Evolutionary conservation across 1,284 basidiomycete genomes (phyloP).

Genomic region (Trichosporon sp.): DNA sequence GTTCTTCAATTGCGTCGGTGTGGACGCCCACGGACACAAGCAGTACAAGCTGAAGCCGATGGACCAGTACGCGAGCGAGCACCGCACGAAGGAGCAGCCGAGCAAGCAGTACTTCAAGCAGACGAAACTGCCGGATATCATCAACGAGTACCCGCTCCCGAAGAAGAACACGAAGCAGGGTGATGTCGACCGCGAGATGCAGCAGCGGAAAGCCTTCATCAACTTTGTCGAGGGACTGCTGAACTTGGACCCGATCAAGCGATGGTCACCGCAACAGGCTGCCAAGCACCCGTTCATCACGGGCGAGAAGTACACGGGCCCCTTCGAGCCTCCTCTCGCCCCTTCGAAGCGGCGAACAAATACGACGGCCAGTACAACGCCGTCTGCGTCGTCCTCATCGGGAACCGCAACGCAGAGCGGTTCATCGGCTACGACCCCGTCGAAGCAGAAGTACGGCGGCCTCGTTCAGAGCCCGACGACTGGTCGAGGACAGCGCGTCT

Average conservation of each 20-base stretch:
- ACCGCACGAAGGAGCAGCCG: slow-evolving; percentile 91
- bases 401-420: slow-evolving; percentile 26
- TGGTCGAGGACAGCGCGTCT: slow-evolving; percentile 74
- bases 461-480: slow-evolving; percentile 69
- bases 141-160: slow-evolving; percentile 91
- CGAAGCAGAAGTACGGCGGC: slow-evolving; percentile 83
- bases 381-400: slow-evolving; percentile 16
- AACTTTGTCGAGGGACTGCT: slow-evolving; percentile 96
- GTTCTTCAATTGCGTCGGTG: slow-evolving; percentile 79
- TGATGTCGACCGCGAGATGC: slow-evolving; percentile 94
- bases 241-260: slow-evolving; percentile 88
- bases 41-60: slow-evolving; percentile 85
- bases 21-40: slow-evolving; percentile 83
- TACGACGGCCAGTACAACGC: slow-evolving; percentile 25
- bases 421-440: slow-evolving; percentile 30
- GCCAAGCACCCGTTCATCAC: slow-evolving; percentile 96
- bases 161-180: slow-evolving; percentile 73
- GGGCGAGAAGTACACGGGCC: slow-evolving; percentile 88
- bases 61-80: slow-evolving; percentile 93
- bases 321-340: slow-evolving; percentile 62
- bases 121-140: slow-evolving; percentile 88
- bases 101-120: slow-evolving; percentile 99
- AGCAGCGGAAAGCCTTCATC: slow-evolving; percentile 90
- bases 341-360: slow-evolving; percentile 21
- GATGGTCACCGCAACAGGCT: slow-evolving; percentile 98